phyloP scores from a whole-genome alignment of 176 grass and related monocot species.

The Dendrocalamus sinicus region DNA sequence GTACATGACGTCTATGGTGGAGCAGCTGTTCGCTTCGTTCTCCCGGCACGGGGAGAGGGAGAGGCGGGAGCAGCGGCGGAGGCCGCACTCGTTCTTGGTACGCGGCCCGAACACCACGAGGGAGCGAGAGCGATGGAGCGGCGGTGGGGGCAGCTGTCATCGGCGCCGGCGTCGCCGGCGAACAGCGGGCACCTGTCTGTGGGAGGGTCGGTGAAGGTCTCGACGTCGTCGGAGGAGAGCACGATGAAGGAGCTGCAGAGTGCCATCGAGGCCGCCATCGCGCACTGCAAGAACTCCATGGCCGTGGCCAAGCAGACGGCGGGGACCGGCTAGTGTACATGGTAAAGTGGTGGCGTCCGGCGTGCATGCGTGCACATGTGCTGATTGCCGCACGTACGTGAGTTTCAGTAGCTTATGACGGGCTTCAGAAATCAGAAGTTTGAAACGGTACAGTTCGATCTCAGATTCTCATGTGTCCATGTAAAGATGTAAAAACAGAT shows the following conservation, averaged over 20 bases:
- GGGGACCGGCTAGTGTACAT: constrained; percentile 44
- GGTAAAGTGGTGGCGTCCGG: neutral
- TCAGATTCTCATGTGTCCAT: neutral
- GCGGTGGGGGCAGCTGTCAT: constrained; percentile 50
- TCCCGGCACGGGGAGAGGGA: constrained; percentile 49
- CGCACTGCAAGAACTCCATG: constrained; percentile 96
- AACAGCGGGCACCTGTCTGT: constrained; percentile 89
- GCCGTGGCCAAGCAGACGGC: constrained; percentile 33
- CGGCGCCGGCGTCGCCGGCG: constrained; percentile 82
- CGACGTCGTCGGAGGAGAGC: constrained; percentile 81
- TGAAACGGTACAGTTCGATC: neutral
- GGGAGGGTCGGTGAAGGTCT: constrained; percentile 64
- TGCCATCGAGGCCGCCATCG: constrained; percentile 94
- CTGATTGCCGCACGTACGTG: neutral
- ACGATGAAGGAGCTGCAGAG: constrained; percentile 96
- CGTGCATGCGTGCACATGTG: neutral
- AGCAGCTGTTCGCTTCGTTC: constrained; percentile 61
- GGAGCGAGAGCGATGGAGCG: constrained; percentile 43
- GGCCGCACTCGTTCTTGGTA: constrained; percentile 77
- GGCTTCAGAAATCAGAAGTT: neutral
- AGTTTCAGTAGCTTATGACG: neutral
- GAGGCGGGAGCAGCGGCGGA: constrained; percentile 48
- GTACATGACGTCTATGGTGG: constrained; percentile 71
- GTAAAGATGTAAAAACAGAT: constrained; percentile 20
- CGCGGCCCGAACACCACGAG: constrained; percentile 31